Percentiles rank a stretch among this genome's conserved stretches.
Conservation (phyloP, 2,329 filamentous ascomycete species). For the Colletotrichum graminicola region DNA sequence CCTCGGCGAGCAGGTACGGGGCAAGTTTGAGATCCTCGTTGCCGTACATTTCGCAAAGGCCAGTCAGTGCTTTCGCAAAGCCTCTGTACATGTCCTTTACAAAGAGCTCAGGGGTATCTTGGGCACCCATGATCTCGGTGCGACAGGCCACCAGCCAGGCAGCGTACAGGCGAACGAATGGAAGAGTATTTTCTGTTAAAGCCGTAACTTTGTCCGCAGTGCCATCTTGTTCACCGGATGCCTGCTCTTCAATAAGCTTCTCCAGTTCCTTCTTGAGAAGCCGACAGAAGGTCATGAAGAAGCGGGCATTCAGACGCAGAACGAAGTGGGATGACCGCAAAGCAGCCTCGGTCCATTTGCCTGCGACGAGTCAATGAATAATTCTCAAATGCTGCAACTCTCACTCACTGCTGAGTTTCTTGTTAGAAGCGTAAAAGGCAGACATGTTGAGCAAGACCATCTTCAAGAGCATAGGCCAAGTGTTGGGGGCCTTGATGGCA, state of each 20-base stretch:
- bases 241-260: constrained; percentile 55
- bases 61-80: constrained; percentile 60
- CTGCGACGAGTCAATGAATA: constrained; percentile 46
- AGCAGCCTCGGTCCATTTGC: constrained; percentile 59
- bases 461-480: constrained; percentile 77
- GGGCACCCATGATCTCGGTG: constrained; percentile 60
- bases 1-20: constrained; percentile 65
- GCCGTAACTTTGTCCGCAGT: constrained; percentile 50
- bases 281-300: constrained; percentile 78
- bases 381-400: background rate
- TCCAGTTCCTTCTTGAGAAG: constrained; percentile 78
- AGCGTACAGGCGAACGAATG: constrained; percentile 65
- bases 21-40: constrained; percentile 54
- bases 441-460: constrained; percentile 89
- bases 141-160: constrained; percentile 65
- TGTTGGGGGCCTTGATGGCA: constrained; percentile 76
- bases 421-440: constrained; percentile 79
- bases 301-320: constrained; percentile 82
- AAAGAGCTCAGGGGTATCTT: constrained; percentile 58
- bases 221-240: constrained; percentile 47
- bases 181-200: constrained; percentile 59
- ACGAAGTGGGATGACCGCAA: constrained; percentile 72
- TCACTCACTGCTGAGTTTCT: constrained; percentile 63
- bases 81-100: constrained; percentile 61
- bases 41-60: constrained; percentile 62